Evolutionary conservation across 257 asterid genomes (phyloP).

Genomic region (Solanum boliviense): DNA sequence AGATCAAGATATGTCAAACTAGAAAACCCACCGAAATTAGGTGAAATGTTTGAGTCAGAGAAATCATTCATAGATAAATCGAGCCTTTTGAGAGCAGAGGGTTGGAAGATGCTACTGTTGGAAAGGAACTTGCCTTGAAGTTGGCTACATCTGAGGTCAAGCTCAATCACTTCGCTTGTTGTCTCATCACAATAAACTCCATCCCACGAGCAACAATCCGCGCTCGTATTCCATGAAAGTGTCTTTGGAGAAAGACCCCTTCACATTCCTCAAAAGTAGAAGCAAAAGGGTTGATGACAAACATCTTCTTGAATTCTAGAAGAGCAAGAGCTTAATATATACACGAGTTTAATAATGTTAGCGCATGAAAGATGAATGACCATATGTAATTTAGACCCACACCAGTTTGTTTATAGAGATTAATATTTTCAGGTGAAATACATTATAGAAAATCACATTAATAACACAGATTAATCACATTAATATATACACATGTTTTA

Average conservation of each 20-base stretch:
- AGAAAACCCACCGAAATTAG: background rate
- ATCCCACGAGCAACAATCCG: conserved; percentile 3
- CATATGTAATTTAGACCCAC: no score
- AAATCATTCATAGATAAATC: conserved; percentile 12
- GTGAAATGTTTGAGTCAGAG: conserved; percentile 3
- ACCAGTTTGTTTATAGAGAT: no score
- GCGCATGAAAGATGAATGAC: no score
- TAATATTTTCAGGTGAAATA: no score
- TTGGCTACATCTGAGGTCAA: conserved; percentile 9
- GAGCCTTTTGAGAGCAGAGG: background rate
- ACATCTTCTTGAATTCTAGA: background rate
- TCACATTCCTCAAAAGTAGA: background rate
- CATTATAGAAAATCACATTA: no score
- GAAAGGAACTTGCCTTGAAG: conserved; percentile 6
- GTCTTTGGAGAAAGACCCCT: background rate
- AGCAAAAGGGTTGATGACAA: background rate
- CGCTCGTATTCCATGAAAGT: background rate
- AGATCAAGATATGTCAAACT: conserved; percentile 8
- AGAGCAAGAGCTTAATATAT: background rate
- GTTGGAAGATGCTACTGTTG: conserved; percentile 7
- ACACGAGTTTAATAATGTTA: no score
- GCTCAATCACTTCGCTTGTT: conserved; percentile 1
- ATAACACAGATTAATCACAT: no score
- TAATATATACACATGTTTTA: no score
- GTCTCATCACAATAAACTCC: conserved; percentile 11